Evolutionary conservation across 768 basidiomycete genomes (phyloP), one percentile per base, ranked within the genome.

Genomic region (Lentinula lateritia): DNA sequence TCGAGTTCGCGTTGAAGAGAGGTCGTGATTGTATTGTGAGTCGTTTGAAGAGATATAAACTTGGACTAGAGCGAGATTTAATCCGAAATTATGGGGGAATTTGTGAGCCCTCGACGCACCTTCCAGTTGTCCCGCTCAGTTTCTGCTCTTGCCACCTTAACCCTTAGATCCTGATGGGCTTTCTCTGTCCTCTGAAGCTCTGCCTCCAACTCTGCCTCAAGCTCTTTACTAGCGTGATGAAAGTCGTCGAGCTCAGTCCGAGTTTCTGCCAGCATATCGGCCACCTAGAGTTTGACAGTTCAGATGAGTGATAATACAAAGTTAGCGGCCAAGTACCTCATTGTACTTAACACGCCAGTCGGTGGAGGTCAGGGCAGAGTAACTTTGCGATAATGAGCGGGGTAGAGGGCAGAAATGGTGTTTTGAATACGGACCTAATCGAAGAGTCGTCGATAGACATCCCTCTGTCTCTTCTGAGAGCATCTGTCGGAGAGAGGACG

Each of bases 1-100:
- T 96, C 94, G 50, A 95, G 80, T 74, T 98, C 92, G 61, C 92
- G 88, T 73, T 98, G 96, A 64, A 99, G 83, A 58, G 93, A 93
- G 1, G 90, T 86, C 5, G 90, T 89, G 0, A 93, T 93, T 16
- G 91, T 91, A 69, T 97, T 96, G 71, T 98, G 92, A 38, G 80
- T 88, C 38, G 92, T 93, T 79, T 94, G 92, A 53, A 94, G 83
- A 50, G 87, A 82, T 84, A 93, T 87, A 74, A 92, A 95, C 76
- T 92, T 93, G 71, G 79, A 78, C 89, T 92, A 68, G 55, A 55
- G 61, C 10, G 45, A 58, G 62, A 63, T 58, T 59, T 42, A 50
- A 58, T 52, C 42, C 32, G 41, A 50, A 48, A 35, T 61, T 43
- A 50, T 32, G 57, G 23, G 58, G 39, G 36, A 45, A 60, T 28